These are phyloP conservation scores for Miamiensis avidus DNA, from an alignment of 169 alveolate genomes.

Conservation along the genomic window DNA sequence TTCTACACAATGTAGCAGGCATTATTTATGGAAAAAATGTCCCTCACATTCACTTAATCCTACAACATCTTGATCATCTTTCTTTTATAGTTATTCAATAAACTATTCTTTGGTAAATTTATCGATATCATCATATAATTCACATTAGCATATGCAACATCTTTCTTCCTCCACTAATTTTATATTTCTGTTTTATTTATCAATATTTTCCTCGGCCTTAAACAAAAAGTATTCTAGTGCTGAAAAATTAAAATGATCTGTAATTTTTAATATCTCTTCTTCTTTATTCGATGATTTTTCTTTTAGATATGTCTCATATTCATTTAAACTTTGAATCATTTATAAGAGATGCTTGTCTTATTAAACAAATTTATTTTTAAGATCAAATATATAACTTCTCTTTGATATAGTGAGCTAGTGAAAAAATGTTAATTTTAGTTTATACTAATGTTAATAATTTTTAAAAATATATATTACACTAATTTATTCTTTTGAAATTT, in stretches of 20 bases:
- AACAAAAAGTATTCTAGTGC: slow-evolving; percentile 9
- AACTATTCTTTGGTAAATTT: slow-evolving; percentile 4
- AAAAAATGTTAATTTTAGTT: too few species aligned
- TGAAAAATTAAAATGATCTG: slow-evolving; percentile 2
- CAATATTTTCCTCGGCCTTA: slow-evolving; percentile 1
- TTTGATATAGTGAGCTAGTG: too few species aligned
- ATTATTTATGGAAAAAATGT: slow-evolving; percentile 79
- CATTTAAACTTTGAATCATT: neutral
- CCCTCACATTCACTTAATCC: slow-evolving; percentile 63
- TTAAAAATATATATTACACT: too few species aligned
- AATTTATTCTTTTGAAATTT: too few species aligned
- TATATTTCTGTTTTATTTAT: neutral
- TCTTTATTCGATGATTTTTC: neutral
- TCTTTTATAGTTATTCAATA: neutral
- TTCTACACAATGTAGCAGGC: slow-evolving; percentile 48
- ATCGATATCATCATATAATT: slow-evolving; percentile 61
- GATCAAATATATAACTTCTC: slow-evolving; percentile 4
- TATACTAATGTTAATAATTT: too few species aligned
- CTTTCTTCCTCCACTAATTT: slow-evolving; percentile 65
- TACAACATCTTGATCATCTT: slow-evolving; percentile 43
- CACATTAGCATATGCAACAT: slow-evolving; percentile 80
- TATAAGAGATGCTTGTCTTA: neutral
- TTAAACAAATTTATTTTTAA: neutral
- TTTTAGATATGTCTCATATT: neutral
- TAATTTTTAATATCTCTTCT: neutral